These are phyloP conservation scores for Litchi chinensis DNA, from an alignment of 345 rosid species.

Conservation along the genomic window DNA sequence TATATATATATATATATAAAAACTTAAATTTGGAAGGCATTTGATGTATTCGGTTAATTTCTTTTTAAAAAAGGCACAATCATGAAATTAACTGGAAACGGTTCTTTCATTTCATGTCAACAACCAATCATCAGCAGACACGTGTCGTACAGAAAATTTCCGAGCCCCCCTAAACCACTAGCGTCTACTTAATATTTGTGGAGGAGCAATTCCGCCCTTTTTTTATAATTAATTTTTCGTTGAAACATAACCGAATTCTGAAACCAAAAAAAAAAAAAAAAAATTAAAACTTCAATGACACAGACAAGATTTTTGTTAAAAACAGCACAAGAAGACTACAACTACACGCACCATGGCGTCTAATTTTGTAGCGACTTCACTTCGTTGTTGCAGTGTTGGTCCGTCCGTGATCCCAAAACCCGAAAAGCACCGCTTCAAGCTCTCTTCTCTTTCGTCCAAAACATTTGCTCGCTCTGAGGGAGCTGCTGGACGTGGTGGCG, in stretches of 20 bases:
- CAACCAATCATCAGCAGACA: no score
- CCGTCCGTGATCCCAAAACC: conserved; percentile 25
- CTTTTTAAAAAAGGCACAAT: no score
- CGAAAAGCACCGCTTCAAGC: conserved; percentile 24
- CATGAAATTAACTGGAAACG: no score
- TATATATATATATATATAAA: no score
- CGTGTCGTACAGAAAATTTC: not conserved
- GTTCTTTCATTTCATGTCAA: not conserved
- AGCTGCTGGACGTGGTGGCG: conserved; percentile 30
- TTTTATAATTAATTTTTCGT: not conserved
- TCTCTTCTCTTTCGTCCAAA: conserved; percentile 22
- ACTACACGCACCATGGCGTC: conserved; percentile 35
- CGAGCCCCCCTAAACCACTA: no score
- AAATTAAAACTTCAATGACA: not conserved
- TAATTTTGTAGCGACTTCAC: conserved; percentile 30
- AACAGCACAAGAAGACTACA: not conserved
- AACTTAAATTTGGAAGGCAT: no score
- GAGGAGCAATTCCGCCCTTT: not conserved
- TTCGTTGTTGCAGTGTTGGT: conserved; percentile 18
- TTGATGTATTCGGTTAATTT: no score
- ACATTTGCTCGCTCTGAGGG: conserved; percentile 47
- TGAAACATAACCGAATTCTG: not conserved
- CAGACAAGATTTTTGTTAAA: not conserved
- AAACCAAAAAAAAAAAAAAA: not conserved
- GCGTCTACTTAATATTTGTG: not conserved